phyloP scores from a whole-genome alignment of 352 stramenopile genomes.

The Pythium pyrilobum region DNA sequence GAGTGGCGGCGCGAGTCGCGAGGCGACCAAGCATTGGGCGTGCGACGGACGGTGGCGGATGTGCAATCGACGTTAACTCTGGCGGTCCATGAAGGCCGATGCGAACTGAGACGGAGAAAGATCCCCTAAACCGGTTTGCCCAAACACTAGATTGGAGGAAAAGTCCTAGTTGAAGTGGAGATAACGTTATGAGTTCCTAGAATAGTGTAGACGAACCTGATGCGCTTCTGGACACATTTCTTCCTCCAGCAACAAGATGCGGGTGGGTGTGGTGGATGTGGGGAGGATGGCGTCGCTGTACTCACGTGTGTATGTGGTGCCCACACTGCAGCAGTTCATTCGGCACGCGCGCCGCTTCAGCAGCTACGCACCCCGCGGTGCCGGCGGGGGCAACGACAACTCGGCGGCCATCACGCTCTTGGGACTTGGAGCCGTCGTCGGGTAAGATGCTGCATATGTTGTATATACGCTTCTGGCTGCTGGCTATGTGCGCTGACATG shows the following conservation, averaged over 20 bases:
- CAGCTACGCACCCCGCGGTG: conserved; percentile 61
- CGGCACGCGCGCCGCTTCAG: conserved; percentile 49
- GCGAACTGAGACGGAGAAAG: neutral
- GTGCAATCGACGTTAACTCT: neutral
- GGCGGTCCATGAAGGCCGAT: neutral
- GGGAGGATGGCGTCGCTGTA: too few relatives aligned
- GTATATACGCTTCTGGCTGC: neutral
- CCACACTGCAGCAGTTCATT: too few relatives aligned
- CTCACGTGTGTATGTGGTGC: too few relatives aligned
- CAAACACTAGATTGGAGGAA: conserved; percentile 21
- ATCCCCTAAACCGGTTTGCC: conserved; percentile 18
- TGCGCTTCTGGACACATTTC: conserved; percentile 10
- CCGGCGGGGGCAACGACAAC: conserved; percentile 62
- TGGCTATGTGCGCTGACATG: too few relatives aligned
- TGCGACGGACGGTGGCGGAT: neutral
- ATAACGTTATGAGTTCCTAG: neutral
- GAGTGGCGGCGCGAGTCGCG: conserved; percentile 13
- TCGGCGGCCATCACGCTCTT: conserved; percentile 80
- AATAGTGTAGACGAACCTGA: conserved; percentile 5
- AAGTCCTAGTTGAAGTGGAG: neutral
- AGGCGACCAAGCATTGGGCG: conserved; percentile 18
- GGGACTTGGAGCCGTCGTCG: conserved; percentile 49
- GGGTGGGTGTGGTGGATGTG: conserved; percentile 1
- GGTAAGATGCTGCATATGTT: conserved; percentile 24
- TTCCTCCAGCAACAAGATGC: conserved; percentile 6